Evolutionary conservation across 2,329 filamentous ascomycete species (phyloP).

Genomic region (Ophiostoma sp.): DNA sequence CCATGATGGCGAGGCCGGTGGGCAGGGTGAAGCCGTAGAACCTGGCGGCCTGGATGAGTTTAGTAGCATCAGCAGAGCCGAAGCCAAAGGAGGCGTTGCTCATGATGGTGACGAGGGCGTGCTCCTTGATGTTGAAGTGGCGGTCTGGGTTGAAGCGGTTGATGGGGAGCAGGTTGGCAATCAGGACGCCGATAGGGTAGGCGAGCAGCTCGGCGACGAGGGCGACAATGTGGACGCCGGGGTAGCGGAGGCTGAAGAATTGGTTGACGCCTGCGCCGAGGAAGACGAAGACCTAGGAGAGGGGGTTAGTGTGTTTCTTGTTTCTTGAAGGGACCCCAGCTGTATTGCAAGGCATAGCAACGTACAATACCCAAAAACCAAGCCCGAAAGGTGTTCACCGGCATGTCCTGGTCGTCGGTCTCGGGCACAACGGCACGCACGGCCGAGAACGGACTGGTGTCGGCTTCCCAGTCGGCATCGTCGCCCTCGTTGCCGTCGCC

Average conservation of each 20-base stretch:
- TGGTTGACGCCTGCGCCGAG: background rate
- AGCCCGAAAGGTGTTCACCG: background rate
- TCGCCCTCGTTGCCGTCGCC: background rate
- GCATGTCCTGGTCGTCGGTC: background rate
- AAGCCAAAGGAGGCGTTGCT: conserved; percentile 55
- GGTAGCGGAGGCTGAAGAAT: background rate
- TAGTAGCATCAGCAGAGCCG: conserved; percentile 41
- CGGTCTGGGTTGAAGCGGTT: conserved; percentile 31
- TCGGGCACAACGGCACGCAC: background rate
- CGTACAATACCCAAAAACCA: background rate
- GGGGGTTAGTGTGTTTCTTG: too few species aligned
- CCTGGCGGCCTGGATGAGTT: conserved; percentile 40
- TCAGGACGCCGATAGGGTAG: conserved; percentile 44
- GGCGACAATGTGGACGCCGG: background rate
- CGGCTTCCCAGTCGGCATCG: background rate
- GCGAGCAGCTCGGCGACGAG: background rate
- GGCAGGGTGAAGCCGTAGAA: conserved; percentile 37
- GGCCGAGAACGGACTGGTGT: background rate
- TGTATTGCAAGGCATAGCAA: background rate
- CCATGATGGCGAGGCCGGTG: conserved; percentile 48
- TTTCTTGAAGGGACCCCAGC: too few species aligned
- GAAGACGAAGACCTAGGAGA: background rate
- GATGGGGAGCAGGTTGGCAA: conserved; percentile 47
- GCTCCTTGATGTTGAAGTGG: conserved; percentile 58
- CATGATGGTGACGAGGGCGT: conserved; percentile 59